These are phyloP conservation scores for Leptographium galeiforme DNA, from an alignment of 2,329 filamentous ascomycete genomes.

Conservation along the genomic window DNA sequence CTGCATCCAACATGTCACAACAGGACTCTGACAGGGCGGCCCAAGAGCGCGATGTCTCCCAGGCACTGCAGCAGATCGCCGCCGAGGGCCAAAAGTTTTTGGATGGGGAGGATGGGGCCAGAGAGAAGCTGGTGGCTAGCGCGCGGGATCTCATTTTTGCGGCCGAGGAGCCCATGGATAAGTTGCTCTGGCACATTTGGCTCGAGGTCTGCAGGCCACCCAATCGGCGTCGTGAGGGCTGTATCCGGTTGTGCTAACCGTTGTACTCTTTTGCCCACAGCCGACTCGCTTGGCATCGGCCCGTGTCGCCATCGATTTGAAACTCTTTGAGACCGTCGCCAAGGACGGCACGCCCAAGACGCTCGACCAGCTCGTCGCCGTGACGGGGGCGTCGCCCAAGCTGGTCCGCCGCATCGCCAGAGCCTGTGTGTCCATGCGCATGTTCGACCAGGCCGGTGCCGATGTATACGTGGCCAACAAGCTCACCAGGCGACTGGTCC, in stretches of 20 bases:
- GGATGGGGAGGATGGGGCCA: neutral
- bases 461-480: slow-evolving; percentile 1
- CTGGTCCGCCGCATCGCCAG: neutral
- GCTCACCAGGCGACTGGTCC: neutral
- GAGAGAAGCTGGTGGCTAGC: neutral
- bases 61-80: neutral
- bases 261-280: neutral
- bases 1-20: neutral
- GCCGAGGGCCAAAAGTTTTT: neutral
- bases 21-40: neutral
- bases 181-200: neutral
- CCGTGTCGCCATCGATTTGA: neutral
- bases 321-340: neutral
- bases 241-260: neutral
- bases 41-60: neutral
- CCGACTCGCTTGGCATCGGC: neutral
- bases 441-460: neutral
- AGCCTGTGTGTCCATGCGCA: neutral
- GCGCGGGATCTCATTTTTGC: neutral
- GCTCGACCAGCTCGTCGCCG: neutral
- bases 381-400: neutral
- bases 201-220: neutral
- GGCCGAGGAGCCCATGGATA: slow-evolving; percentile 1
- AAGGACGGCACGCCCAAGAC: neutral
- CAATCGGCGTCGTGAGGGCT: too few relatives aligned